These are phyloP conservation scores for Ilex paraguariensis DNA, from an alignment of 305 asterid species.

Conservation along the genomic window DNA sequence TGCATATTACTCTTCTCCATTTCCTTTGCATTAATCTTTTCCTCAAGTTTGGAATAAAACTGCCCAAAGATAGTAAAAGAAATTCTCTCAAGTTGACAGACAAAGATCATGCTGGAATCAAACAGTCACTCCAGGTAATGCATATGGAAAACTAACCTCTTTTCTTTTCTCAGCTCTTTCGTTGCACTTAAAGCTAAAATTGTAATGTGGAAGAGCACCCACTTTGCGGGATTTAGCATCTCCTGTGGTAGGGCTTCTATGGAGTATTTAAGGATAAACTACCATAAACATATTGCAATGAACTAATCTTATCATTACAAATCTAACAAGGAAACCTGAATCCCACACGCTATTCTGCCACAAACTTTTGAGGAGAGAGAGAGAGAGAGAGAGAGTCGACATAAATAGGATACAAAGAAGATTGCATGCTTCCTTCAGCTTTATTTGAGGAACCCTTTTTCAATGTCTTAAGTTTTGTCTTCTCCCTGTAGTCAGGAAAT, in stretches of 20 bases:
- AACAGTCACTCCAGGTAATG: conserved; percentile 2
- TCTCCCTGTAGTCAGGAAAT: conserved; percentile 52
- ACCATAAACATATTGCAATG: background rate
- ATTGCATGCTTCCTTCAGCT: conserved; percentile 43
- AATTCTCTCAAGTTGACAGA: conserved; percentile 12
- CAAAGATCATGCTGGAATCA: background rate
- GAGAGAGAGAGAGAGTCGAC: conserved; percentile 3
- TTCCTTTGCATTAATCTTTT: conserved; percentile 90
- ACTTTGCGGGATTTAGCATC: conserved; percentile 53
- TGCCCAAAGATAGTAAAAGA: conserved; percentile 26
- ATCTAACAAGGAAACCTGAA: background rate
- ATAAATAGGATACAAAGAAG: conserved; percentile 56
- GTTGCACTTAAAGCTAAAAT: conserved; percentile 82
- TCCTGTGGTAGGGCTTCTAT: conserved; percentile 62
- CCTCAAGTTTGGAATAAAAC: conserved; percentile 91
- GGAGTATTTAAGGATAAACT: conserved; percentile 42
- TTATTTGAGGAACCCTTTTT: conserved; percentile 42
- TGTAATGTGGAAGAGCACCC: conserved; percentile 75
- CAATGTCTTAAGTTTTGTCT: conserved; percentile 40
- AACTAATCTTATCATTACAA: background rate
- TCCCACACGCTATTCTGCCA: background rate
- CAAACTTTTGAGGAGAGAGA: background rate
- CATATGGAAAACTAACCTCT: conserved; percentile 57
- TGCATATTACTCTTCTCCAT: conserved; percentile 68
- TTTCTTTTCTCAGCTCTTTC: conserved; percentile 93